Evolutionary conservation across 345 rosid genomes (phyloP), one percentile per base, ranked within the genome.

Genomic region (Boechera divaricarpa): DNA sequence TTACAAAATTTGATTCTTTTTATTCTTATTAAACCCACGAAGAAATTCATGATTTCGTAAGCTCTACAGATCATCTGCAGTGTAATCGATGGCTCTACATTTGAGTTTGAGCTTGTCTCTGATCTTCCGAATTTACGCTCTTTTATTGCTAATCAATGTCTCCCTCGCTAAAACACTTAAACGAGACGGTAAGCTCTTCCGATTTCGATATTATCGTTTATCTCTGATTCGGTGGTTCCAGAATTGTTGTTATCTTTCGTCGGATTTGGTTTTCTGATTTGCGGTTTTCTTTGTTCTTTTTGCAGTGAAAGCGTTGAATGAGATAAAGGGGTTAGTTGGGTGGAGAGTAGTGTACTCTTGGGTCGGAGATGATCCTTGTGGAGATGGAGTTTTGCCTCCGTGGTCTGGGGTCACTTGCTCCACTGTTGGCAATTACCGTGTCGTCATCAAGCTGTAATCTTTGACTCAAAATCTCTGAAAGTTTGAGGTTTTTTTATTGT

Each of bases 361-460:
- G 94, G 87, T 89, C 18, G 91, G 94, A 18, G 94, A 89, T 42
- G 94, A 89, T 69, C 94, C 89, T 11, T 93, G 98, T 0, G 98
- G 98, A 7, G 87, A 88, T 60, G 88, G 85, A 16, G 78, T 75
- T 61, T 87, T 88, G 42, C 95, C 82, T 13, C 91, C 91, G 0
- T 93, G 98, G 98, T 91, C 96, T 33, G 96, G 97, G 36, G 94
- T 93, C 44, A 91, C 96, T 11, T 93, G 98, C 75, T 87, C 98
- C 16, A 85, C 82, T 45, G 80, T 68, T 57, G 94, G 97, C 35
- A 91, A 93, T 65, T 88, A 93, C 64, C 77, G 88, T 67, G 96
- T 93, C 79, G 94, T 93, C 41, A 82, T 89, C 5, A 92, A 88
- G 79, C 81, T 93, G 98, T 91, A 84, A 82, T 78, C 61, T 58